A percentile compares a stretch with the other conserved stretches of the same genome.
These are phyloP conservation scores for Dissophora ornata DNA, from an alignment of 192 early-diverging fungal species.

Conservation along the genomic window DNA sequence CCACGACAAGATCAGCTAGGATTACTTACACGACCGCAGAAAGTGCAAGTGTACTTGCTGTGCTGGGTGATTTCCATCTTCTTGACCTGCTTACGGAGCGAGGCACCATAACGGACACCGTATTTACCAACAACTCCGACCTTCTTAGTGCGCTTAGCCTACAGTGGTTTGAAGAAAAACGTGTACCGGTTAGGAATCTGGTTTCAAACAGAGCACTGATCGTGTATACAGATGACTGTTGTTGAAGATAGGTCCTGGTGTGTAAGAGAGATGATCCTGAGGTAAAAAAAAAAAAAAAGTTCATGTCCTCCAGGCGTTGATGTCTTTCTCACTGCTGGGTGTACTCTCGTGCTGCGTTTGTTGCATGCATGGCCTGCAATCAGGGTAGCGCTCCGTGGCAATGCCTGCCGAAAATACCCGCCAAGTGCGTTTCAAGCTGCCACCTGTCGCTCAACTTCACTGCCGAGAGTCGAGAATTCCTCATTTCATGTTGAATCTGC, in stretches of 20 bases:
- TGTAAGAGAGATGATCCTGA: not conserved
- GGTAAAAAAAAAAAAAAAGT: not conserved
- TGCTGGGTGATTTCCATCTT: conserved; percentile 99
- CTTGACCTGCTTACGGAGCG: conserved; percentile 91
- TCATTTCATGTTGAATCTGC: no score
- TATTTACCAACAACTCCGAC: conserved; percentile 99
- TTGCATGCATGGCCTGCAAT: no score
- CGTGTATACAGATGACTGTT: no score
- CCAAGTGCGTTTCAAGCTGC: no score
- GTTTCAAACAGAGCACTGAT: no score
- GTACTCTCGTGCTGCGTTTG: no score
- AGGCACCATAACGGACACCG: conserved; percentile 99
- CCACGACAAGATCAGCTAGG: not conserved
- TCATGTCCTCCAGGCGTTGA: not conserved
- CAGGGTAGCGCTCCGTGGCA: no score
- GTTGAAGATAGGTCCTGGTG: no score
- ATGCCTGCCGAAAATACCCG: no score
- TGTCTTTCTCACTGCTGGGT: no score
- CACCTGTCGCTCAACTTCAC: no score
- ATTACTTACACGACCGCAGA: conserved; percentile 92
- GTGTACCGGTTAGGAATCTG: not conserved
- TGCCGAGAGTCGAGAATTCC: no score
- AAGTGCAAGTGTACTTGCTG: conserved; percentile 99
- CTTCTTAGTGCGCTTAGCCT: conserved; percentile 98
- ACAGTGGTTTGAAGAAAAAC: not conserved